phyloP scores from a whole-genome alignment of 371 early-diverging fungal genomes.

The Rhizopus delemar region DNA sequence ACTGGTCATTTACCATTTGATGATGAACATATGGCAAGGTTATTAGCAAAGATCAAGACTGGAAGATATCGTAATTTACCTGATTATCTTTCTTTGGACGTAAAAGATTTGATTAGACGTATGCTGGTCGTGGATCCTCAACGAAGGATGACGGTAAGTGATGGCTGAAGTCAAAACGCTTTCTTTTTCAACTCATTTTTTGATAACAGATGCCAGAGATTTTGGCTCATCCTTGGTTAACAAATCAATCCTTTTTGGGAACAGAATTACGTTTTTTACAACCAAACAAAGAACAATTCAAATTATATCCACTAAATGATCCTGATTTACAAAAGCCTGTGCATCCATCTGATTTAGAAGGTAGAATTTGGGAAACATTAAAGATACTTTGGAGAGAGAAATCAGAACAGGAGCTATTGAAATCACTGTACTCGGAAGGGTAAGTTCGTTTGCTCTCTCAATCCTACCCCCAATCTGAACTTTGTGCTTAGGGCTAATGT shows the following conservation, averaged over 20 bases:
- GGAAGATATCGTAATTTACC: constrained; percentile 58
- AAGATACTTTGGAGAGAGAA: constrained; percentile 36
- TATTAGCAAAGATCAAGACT: constrained; percentile 68
- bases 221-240: constrained; percentile 46
- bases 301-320: constrained; percentile 27
- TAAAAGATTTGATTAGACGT: constrained; percentile 60
- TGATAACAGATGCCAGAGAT: constrained; percentile 36
- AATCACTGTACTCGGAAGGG: constrained; percentile 22
- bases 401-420: constrained; percentile 25
- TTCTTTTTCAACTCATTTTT: too few species aligned
- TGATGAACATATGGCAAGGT: constrained; percentile 79
- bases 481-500: constrained; percentile 30
- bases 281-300: constrained; percentile 8
- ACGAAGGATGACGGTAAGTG: constrained; percentile 51
- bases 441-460: constrained; percentile 14
- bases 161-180: too few species aligned
- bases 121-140: constrained; percentile 59
- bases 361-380: constrained; percentile 43
- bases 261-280: constrained; percentile 34
- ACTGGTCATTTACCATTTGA: constrained; percentile 93
- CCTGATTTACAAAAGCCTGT: constrained; percentile 27
- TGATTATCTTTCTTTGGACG: constrained; percentile 59
- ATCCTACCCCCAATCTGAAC: neutral
- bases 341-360: constrained; percentile 34
- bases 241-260: constrained; percentile 39